A percentile compares a stretch with the other conserved stretches of the same genome.
These are phyloP conservation scores for Floccularia luteovirens DNA, from an alignment of 768 basidiomycete species.

Conservation along the genomic window DNA sequence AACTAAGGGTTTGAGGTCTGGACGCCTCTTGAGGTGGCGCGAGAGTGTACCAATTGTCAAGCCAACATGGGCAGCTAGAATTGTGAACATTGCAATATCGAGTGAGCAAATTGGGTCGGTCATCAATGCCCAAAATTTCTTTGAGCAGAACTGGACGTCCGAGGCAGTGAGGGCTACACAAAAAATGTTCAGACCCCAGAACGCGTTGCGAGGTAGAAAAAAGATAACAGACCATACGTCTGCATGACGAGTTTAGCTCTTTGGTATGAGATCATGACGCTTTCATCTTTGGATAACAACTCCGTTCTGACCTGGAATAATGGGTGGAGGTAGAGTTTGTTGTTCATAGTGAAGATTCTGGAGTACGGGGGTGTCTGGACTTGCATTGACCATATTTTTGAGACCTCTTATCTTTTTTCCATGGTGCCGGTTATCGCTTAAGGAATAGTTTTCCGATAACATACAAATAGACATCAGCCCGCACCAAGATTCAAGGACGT, in stretches of 20 bases:
- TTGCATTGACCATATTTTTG: too few species aligned
- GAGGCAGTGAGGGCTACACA: constrained; percentile 29
- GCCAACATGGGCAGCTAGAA: constrained; percentile 44
- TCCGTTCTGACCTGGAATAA: constrained; percentile 38
- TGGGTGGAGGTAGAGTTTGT: constrained; percentile 33
- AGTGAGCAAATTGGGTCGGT: constrained; percentile 42
- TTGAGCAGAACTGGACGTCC: constrained; percentile 41
- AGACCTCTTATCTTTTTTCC: too few species aligned
- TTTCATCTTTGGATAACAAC: constrained; percentile 35
- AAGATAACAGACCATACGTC: constrained; percentile 32
- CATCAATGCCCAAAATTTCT: constrained; percentile 46
- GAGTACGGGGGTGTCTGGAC: too few species aligned
- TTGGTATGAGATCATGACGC: constrained; percentile 40
- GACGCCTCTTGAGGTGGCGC: constrained; percentile 36
- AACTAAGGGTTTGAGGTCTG: constrained; percentile 41
- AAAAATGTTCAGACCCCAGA: constrained; percentile 6
- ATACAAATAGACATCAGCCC: too few species aligned
- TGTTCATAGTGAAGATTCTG: constrained; percentile 27
- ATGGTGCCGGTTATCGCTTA: too few species aligned
- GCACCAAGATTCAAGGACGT: too few species aligned
- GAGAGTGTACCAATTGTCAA: constrained; percentile 48
- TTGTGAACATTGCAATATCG: constrained; percentile 47
- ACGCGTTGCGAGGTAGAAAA: constrained; percentile 1
- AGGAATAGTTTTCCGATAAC: too few species aligned
- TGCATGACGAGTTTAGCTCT: constrained; percentile 40